These are phyloP conservation scores for Nidularia sp. DNA, from an alignment of 768 basidiomycete genomes.

Conservation along the genomic window DNA sequence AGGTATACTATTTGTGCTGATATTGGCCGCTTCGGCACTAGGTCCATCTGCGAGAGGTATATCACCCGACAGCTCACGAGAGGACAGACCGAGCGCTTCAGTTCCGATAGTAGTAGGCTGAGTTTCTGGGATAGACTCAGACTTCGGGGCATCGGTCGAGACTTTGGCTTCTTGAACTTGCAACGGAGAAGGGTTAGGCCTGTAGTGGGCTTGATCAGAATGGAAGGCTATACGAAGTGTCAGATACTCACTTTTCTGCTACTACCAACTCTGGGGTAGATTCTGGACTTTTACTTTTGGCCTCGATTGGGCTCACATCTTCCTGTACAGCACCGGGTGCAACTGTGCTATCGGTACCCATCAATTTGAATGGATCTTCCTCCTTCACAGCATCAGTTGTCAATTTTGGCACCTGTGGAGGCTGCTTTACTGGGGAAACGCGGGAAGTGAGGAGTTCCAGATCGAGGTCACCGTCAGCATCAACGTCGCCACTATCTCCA, in stretches of 20 bases:
- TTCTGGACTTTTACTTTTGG: neutral
- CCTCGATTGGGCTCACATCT: neutral
- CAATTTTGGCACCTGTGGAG: neutral
- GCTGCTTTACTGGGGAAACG: neutral
- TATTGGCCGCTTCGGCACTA: neutral
- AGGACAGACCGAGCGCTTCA: no score
- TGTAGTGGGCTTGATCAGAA: neutral
- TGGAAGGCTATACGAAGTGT: neutral
- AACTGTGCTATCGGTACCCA: constrained; percentile 15
- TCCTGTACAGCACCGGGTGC: constrained; percentile 11
- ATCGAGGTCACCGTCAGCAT: constrained; percentile 32
- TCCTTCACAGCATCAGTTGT: constrained; percentile 1
- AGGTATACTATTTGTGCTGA: neutral
- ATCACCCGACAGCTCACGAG: no score
- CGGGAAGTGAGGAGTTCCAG: constrained; percentile 17
- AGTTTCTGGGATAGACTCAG: no score
- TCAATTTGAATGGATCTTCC: constrained; percentile 26
- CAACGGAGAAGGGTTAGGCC: neutral
- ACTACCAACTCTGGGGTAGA: no score
- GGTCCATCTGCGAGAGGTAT: no score
- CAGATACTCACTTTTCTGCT: no score
- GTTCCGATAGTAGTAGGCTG: no score
- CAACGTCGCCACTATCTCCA: constrained; percentile 18
- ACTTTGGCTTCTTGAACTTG: no score
- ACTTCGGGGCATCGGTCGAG: no score